Conservation (phyloP, 768 basidiomycete genomes). For the Rhodotorula diobovata region DNA sequence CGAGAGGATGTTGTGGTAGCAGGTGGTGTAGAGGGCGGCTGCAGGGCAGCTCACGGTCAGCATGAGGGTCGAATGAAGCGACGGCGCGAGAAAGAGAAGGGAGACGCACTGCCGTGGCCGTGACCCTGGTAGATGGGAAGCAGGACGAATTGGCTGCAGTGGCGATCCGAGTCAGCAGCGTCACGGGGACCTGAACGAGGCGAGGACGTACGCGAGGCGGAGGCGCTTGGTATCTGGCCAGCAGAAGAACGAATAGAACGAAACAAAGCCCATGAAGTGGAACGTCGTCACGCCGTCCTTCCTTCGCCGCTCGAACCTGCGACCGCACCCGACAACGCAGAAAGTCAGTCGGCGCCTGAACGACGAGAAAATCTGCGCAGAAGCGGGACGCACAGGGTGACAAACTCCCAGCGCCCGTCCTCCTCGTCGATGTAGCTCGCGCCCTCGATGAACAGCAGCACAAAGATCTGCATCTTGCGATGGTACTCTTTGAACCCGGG, state of each 20-base stretch:
- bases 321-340: neutral
- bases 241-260: conserved; percentile 90
- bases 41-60: conserved; percentile 17
- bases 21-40: conserved; percentile 83
- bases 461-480: conserved; percentile 86
- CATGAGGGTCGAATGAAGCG: neutral
- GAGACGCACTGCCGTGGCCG: conserved; percentile 80
- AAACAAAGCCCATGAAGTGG: conserved; percentile 91
- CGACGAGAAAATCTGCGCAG: neutral
- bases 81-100: too few species aligned
- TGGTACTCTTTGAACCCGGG: conserved; percentile 89
- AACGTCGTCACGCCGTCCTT: conserved; percentile 60
- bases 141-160: conserved; percentile 81
- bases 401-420: conserved; percentile 91
- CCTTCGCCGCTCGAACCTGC: conserved; percentile 78
- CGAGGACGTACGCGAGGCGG: conserved; percentile 66
- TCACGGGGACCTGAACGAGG: neutral
- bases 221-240: conserved; percentile 86
- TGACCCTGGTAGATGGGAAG: conserved; percentile 80
- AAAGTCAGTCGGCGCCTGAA: neutral
- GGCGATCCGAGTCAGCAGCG: neutral
- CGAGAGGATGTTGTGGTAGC: conserved; percentile 69
- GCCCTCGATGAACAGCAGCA: conserved; percentile 88
- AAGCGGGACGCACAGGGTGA: conserved; percentile 62
- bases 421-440: conserved; percentile 92